Evolutionary conservation across 345 rosid genomes (phyloP).

Genomic region (Sapria himalayana): DNA sequence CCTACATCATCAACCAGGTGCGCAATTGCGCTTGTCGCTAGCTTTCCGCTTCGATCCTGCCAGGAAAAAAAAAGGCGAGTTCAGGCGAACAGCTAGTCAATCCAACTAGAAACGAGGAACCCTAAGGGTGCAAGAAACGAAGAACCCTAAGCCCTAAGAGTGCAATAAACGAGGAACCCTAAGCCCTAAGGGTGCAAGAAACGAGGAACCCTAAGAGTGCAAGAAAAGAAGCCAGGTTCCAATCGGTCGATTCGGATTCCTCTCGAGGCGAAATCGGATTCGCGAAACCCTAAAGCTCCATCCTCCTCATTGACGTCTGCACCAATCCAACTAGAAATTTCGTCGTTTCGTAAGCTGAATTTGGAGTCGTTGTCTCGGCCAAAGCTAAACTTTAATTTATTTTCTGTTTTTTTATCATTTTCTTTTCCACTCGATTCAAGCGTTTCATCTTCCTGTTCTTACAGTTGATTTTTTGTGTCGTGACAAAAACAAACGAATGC

Average conservation of each 20-base stretch:
- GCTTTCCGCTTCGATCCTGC: conserved; percentile 58
- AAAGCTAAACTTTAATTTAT: no score
- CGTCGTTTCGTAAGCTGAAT: no score
- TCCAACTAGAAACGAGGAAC: background rate
- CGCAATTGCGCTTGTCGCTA: conserved; percentile 65
- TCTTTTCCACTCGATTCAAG: no score
- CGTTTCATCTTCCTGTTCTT: no score
- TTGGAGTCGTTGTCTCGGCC: no score
- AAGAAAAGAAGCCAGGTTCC: conserved; percentile 44
- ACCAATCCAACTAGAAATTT: no score
- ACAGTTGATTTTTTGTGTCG: no score
- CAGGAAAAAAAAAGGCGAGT: conserved; percentile 1
- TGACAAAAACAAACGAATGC: no score
- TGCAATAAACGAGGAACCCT: background rate
- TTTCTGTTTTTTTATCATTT: no score
- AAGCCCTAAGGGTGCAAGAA: conserved; percentile 11
- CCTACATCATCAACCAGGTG: conserved; percentile 89
- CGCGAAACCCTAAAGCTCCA: no score
- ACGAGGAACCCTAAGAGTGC: conserved; percentile 65
- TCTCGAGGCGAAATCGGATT: conserved; percentile 28
- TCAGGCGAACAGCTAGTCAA: background rate
- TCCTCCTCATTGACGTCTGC: no score
- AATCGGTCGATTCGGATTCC: conserved; percentile 69
- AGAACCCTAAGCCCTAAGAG: background rate
- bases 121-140: background rate